Percentiles rank a stretch among this genome's conserved stretches.
Conservation (phyloP, 257 asterid species). For the Solanum boliviense region DNA sequence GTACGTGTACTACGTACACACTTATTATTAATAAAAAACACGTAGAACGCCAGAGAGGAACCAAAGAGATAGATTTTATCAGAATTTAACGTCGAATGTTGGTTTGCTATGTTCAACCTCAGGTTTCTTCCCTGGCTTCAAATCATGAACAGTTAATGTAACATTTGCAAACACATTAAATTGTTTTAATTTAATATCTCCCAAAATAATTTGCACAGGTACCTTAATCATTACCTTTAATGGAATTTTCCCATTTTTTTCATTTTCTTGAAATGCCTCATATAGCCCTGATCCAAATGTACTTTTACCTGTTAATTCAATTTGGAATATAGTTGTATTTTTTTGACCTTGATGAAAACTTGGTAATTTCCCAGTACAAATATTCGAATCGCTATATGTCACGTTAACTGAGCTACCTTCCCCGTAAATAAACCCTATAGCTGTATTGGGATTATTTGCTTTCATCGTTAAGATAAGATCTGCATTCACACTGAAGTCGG, state of each 20-base stretch:
- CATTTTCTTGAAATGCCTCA: conserved; percentile 14
- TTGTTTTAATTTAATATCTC: not conserved
- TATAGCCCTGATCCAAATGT: conserved; percentile 25
- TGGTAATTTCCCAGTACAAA: conserved; percentile 39
- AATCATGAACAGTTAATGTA: conserved; percentile 26
- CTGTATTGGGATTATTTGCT: conserved; percentile 40
- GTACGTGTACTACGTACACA: not conserved
- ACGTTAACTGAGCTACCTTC: conserved; percentile 14
- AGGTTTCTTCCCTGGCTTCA: conserved; percentile 20
- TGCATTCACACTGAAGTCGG: conserved; percentile 30
- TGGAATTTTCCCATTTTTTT: conserved; percentile 21
- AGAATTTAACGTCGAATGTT: not conserved
- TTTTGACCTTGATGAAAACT: conserved; percentile 24
- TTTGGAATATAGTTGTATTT: conserved; percentile 22
- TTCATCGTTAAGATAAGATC: conserved; percentile 16
- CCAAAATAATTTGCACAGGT: conserved; percentile 25
- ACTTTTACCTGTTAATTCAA: conserved; percentile 31
- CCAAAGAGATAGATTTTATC: not conserved
- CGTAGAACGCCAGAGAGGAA: not conserved
- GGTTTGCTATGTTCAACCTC: conserved; percentile 19
- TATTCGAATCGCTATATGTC: conserved; percentile 10
- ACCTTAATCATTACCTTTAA: conserved; percentile 30
- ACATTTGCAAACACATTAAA: conserved; percentile 17
- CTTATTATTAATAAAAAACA: not conserved
- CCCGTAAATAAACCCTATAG: conserved; percentile 32